Evolutionary conservation across 192 early-diverging fungal species (phyloP), one percentile per base, ranked within the genome.

Genomic region (Podila epicladia): DNA sequence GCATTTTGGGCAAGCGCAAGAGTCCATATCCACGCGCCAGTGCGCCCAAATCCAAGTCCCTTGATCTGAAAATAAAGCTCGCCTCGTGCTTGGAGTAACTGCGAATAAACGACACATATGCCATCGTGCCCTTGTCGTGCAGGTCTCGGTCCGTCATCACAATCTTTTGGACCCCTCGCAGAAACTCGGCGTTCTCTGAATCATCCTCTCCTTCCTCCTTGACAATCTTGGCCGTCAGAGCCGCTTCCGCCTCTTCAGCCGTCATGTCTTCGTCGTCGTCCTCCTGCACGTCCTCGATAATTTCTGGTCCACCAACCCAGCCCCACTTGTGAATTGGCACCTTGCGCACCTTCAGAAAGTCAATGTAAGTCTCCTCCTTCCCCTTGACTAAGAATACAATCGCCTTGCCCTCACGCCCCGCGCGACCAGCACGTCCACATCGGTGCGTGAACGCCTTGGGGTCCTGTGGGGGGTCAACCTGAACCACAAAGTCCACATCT

Each of bases 381-480:
- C 93, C 93, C 26, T 82, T 84, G 19, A 85, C 89, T 49, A 99
- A 82, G 57, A 97, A 93, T 22, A 99, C 92, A 2, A 95, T 87
- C 9, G 97, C 97, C 53, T 90, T 90, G 12, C 98, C 98, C 28
- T 88, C 84, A 15, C 93, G 88, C 3, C 98, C 98, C 24, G 94
- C 92, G 29, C 98, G 84, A 13, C 94, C 98, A 1, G 97, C 97
- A 62, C 98, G 91, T 11, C 98, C 98, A 75, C 96, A 97, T 5
- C 98, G 88, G 85, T 99, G 98, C 1, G 96, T 87, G 83, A 99
- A 99, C 9, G 91, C 90, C 85, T 97, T 97, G 7, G 97, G 97
- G 66, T 99, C 97, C 64, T 96, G 95, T 3, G 97, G 97, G 13
- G 98, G 93, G 73, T 99, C 98, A 49, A 93, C 92, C 80, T 99